Evolutionary conservation across 108 stramenopile genomes (phyloP), one percentile per base, ranked within the genome.

Genomic region (Cyclotella cryptica): DNA sequence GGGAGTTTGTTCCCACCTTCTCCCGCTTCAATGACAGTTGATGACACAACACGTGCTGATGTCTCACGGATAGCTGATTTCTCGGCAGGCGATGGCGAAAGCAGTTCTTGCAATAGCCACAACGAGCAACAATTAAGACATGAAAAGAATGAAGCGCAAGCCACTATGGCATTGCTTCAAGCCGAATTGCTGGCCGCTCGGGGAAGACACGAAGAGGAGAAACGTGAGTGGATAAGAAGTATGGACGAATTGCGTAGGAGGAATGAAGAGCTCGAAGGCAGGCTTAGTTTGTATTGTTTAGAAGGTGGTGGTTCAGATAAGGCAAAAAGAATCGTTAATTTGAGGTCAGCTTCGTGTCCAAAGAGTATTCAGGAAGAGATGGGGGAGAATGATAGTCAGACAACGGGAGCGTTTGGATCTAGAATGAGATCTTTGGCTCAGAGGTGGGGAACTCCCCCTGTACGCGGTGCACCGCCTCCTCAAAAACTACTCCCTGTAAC

Each of bases 141-240:
- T 30, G n/a, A 66, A 35, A 71, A 71, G 54, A 46, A 59, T 43
- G 71, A 81, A 39, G 74, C 74, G 12, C 61, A 65, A 17, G 81
- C 69, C 27, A 64, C 71, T 30, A 63, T 45, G 40, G 75, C 75
- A 10, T 64, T 67, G 27, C 71, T 83, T n/a, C 60, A 62, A 13
- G 71, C 70, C 26, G 81, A 83, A 51, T 60, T 83, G 27, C 22
- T 72, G 1, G 64, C 81, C 15, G 44, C 66, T 53, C 74, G 75
- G 26, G 81, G 75, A 42, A 83, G 71, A n/a, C 81, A 83, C 71
- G 75, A 83, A 60, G 75, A 71, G 42, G 81, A 76, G 41, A 83
- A 76, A 64, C 65, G 75, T 62, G 57, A 71, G 18, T 53, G 75
- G 49, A 45, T 76, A 55, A 66, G 70, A 30, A 76, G 53, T 18